Conservation (phyloP, 2,329 filamentous ascomycete species). For the Myriosclerotinia scirpicola region DNA sequence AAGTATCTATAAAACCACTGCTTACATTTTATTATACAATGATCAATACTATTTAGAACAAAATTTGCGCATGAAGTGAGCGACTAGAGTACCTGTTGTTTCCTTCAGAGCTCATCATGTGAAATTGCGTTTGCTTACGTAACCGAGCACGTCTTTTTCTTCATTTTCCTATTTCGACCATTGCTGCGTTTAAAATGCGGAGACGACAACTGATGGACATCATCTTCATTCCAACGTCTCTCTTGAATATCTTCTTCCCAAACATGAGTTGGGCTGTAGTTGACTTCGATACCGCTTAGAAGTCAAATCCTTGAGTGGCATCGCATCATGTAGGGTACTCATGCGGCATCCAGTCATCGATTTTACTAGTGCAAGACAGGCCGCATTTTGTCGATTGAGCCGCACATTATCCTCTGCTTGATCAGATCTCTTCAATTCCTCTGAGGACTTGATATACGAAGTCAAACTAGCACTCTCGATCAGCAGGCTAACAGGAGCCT, state of each 20-base stretch:
- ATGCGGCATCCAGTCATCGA: background rate
- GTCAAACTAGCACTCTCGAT: background rate
- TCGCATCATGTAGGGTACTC: background rate
- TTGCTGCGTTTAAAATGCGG: background rate
- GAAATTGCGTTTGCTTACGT: conserved; percentile 8
- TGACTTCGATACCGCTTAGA: background rate
- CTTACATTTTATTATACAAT: background rate
- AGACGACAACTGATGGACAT: background rate
- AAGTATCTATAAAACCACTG: background rate
- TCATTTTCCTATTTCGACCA: conserved; percentile 14
- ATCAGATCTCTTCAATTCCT: background rate
- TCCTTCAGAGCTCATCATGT: background rate
- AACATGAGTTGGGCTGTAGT: background rate
- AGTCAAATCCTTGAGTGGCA: background rate
- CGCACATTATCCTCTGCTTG: background rate
- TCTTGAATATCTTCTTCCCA: background rate
- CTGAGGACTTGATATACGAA: background rate
- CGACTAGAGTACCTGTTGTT: background rate
- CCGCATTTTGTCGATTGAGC: background rate
- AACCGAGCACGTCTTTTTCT: conserved; percentile 3
- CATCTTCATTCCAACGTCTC: background rate
- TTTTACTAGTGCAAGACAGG: background rate
- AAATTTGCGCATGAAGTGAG: background rate
- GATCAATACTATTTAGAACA: background rate
- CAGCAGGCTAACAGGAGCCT: background rate